Evolutionary conservation across 2,329 filamentous ascomycete genomes (phyloP), one percentile per base, ranked within the genome.

Genomic region (Chrysoporthe puriensis): DNA sequence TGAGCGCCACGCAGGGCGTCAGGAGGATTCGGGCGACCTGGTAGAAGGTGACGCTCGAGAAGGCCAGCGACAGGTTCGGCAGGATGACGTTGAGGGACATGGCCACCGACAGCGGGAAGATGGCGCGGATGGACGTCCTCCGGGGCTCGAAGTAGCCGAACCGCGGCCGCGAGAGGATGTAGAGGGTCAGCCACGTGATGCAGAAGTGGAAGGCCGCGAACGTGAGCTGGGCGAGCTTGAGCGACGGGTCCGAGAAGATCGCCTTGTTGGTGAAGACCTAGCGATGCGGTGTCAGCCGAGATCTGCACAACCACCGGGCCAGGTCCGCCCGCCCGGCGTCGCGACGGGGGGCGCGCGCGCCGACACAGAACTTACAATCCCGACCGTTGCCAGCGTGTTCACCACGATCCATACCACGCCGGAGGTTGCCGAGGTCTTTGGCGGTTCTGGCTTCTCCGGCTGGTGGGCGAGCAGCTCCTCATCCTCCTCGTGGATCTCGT

Each of bases 71-170:
- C 7, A 91, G 78, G 73, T 91, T 91, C 11, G 88, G 88, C 11
- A 91, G 81, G 70, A 91, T 88, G 74, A 91, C 88, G 76, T 91
- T 91, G 68, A 89, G 81, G 63, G 86, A 84, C 89, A 92, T 91
- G 73, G 88, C 85, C 42, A 89, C 73, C 2, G 88, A 86, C n/a
- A 91, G 81, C 3, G 89, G 90, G 21, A 90, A 79, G 66, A 91
- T 85, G 46, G 86, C 83, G 67, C 80, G 78, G 61, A 89, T 77
- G 43, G 84, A 78, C 50, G 85, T 84, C 62, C 84, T 82, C 52
- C 86, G 85, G 1, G 88, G 85, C 18, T 79, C 77, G 75, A 91
- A 91, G 75, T 88, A 84, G 69, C 79, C 82, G 71, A 90, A 83
- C 40, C 75, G 76, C n/a, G 84, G 85, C 1, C 84, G 82, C 32